Percentiles rank a stretch among this genome's conserved stretches.
These are phyloP conservation scores for Fusarium sp. DNA, from an alignment of 2,329 filamentous ascomycete genomes.

Conservation along the genomic window DNA sequence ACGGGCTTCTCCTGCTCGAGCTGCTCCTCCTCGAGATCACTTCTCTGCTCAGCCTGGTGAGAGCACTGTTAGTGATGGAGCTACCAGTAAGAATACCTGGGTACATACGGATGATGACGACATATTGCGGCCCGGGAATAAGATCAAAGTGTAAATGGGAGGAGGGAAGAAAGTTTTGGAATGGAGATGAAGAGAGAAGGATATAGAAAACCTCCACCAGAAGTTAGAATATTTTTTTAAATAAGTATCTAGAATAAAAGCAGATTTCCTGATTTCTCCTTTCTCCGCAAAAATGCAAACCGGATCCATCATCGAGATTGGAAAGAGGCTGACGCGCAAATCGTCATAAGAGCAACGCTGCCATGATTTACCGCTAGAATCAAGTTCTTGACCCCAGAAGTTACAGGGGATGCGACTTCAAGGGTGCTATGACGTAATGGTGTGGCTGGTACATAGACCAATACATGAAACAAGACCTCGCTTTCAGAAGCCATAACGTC, in stretches of 20 bases:
- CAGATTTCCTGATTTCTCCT: constrained; percentile 11
- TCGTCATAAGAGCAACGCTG: constrained; percentile 29
- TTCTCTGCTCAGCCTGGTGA: constrained; percentile 18
- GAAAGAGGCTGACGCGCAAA: constrained; percentile 27
- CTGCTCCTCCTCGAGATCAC: constrained; percentile 30
- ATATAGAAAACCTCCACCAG: constrained; percentile 19
- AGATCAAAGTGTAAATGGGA: background rate
- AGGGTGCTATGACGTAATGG: constrained; percentile 12
- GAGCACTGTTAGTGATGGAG: background rate
- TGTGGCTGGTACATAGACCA: background rate
- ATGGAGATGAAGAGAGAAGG: constrained; percentile 23
- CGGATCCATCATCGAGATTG: constrained; percentile 12
- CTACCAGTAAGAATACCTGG: background rate
- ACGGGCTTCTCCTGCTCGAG: constrained; percentile 28
- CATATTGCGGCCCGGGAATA: constrained; percentile 12
- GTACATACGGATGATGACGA: constrained; percentile 28
- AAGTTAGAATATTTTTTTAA: constrained; percentile 10
- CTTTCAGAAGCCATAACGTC: background rate
- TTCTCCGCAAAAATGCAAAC: constrained; percentile 7
- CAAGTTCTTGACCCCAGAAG: constrained; percentile 3
- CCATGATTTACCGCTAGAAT: constrained; percentile 19
- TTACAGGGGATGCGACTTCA: background rate
- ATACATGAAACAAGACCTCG: background rate
- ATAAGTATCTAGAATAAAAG: constrained; percentile 1
- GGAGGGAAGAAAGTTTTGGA: background rate